Evolutionary conservation across 1,139 yeast genomes (phyloP).

Genomic region (Entelexis paramagnoliae): DNA sequence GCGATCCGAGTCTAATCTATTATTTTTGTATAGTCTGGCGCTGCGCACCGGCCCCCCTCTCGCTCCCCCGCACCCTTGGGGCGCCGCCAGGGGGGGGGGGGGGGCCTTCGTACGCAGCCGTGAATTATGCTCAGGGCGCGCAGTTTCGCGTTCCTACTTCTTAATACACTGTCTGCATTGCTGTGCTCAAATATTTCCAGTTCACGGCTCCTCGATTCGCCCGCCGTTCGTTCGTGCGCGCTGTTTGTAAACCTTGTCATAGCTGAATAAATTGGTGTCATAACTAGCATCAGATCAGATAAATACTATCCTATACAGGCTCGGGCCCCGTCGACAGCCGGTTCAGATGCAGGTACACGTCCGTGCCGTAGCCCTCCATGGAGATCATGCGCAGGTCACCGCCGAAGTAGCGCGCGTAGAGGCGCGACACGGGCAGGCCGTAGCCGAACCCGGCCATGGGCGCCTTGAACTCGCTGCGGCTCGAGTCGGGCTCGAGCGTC

Average conservation of each 20-base stretch:
- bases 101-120: no score
- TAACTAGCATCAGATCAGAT: neutral
- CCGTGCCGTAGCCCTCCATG: slow-evolving; percentile 94
- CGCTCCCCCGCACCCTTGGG: no score
- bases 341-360: slow-evolving; percentile 77
- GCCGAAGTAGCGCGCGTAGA: slow-evolving; percentile 83
- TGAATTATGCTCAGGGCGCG: no score
- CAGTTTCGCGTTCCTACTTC: no score
- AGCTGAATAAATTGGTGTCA: neutral
- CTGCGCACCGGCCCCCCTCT: no score
- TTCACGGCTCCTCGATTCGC: no score
- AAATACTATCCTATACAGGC: slow-evolving; percentile 31
- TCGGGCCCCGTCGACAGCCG: slow-evolving; percentile 42
- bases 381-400: slow-evolving; percentile 80
- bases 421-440: slow-evolving; percentile 75
- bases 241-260: neutral
- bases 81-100: no score
- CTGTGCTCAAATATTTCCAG: no score
- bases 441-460: slow-evolving; percentile 96
- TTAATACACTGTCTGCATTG: no score
- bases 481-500: slow-evolving; percentile 47
- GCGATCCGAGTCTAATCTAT: neutral
- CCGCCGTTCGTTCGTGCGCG: no score
- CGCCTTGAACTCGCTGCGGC: slow-evolving; percentile 53
- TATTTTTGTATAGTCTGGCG: no score